These are phyloP conservation scores for Pseudogymnoascus sp. DNA, from an alignment of 2,329 filamentous ascomycete species.

Conservation along the genomic window DNA sequence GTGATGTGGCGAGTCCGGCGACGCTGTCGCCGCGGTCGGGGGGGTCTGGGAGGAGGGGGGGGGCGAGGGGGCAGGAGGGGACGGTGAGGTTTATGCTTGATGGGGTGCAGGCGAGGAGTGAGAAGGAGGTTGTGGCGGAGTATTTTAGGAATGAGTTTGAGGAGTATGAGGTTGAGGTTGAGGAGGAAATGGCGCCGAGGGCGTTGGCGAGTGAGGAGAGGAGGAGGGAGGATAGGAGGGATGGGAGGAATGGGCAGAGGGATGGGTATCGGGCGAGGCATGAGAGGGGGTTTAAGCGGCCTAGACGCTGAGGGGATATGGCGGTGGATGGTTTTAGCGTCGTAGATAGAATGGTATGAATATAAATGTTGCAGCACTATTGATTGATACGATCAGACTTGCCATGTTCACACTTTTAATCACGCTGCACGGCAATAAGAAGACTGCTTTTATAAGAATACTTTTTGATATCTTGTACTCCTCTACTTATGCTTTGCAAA, in stretches of 20 bases:
- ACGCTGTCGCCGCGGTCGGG: conserved; percentile 25
- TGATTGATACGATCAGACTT: neutral
- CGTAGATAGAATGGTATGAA: neutral
- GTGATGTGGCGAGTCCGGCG: conserved; percentile 22
- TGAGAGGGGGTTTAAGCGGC: neutral
- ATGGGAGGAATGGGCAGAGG: neutral
- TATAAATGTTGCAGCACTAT: neutral
- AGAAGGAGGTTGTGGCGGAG: conserved; percentile 56
- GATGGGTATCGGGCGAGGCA: neutral
- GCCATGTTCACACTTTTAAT: neutral
- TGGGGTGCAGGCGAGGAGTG: conserved; percentile 61
- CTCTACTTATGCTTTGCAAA: conserved; percentile 1
- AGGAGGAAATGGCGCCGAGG: conserved; percentile 37
- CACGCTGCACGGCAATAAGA: neutral
- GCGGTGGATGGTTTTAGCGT: neutral
- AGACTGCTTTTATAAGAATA: neutral
- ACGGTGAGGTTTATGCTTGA: conserved; percentile 89
- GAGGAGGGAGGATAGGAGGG: neutral
- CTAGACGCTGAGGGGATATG: neutral
- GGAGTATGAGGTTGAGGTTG: conserved; percentile 69
- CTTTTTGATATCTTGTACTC: neutral
- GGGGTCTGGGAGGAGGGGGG: conserved; percentile 20
- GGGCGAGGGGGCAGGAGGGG: conserved; percentile 45
- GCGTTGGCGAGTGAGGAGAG: neutral
- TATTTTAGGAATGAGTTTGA: conserved; percentile 69